Conservation (phyloP, 768 basidiomycete genomes). For the Rhodotorula kratochvilovae region DNA sequence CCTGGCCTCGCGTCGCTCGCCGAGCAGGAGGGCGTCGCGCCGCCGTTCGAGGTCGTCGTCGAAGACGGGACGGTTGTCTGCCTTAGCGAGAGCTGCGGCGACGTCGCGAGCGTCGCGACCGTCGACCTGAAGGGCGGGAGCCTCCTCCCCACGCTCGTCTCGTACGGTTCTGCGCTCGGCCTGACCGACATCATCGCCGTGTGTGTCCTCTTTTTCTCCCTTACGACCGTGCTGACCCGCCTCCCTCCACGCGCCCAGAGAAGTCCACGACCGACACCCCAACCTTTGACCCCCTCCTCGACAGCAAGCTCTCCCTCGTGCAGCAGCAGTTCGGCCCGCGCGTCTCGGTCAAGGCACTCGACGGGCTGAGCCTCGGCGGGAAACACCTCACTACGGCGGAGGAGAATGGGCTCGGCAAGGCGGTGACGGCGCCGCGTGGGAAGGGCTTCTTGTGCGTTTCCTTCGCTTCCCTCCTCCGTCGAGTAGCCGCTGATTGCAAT, state of each 20-base stretch:
- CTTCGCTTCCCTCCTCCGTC: neutral
- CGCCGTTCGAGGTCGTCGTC: conserved; percentile 17
- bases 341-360: conserved; percentile 8
- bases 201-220: neutral
- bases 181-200: conserved; percentile 25
- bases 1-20: neutral
- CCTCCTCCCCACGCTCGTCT: conserved; percentile 14
- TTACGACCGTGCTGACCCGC: neutral
- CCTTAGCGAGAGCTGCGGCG: neutral
- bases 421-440: conserved; percentile 15
- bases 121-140: conserved; percentile 21
- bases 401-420: conserved; percentile 19
- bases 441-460: conserved; percentile 20
- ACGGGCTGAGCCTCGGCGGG: conserved; percentile 25
- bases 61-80: conserved; percentile 17
- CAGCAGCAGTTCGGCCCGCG: conserved; percentile 1
- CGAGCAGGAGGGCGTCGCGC: neutral
- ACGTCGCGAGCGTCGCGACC: neutral
- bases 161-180: conserved; percentile 22
- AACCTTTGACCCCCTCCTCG: conserved; percentile 18
- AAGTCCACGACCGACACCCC: conserved; percentile 13
- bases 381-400: conserved; percentile 27
- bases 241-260: neutral
- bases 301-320: neutral
- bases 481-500: neutral